These are phyloP conservation scores for Amaranthus palmeri DNA, from an alignment of 148 eudicot species.

Conservation along the genomic window DNA sequence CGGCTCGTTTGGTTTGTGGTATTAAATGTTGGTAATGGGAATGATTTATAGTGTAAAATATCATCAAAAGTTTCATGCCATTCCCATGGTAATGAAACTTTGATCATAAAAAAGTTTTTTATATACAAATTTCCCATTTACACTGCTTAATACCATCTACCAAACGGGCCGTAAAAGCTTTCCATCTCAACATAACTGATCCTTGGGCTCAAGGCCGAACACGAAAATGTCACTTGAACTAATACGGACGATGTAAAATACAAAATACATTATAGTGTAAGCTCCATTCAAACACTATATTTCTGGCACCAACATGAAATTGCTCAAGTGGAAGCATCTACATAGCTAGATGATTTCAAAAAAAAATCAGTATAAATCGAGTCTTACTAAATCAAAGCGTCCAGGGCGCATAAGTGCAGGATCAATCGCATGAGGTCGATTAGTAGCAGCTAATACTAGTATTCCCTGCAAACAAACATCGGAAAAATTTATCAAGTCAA, in stretches of 20 bases:
- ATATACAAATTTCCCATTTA: no score
- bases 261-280: neutral
- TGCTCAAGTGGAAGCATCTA: neutral
- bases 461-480: conserved; percentile 52
- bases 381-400: conserved; percentile 82
- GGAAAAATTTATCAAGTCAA: neutral
- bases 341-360: neutral
- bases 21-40: no score
- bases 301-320: neutral
- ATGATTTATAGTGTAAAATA: no score
- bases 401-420: conserved; percentile 98
- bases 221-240: neutral
- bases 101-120: no score
- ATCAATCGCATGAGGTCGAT: conserved; percentile 90
- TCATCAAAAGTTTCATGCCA: no score
- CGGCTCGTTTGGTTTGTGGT: no score
- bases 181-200: neutral
- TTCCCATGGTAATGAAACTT: no score
- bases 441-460: conserved; percentile 95
- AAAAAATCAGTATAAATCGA: neutral
- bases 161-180: no score
- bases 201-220: neutral
- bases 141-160: no score
- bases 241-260: neutral
- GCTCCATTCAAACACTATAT: neutral